Evolutionary conservation across 345 rosid genomes (phyloP).

Genomic region (Geranium rotundifolium): DNA sequence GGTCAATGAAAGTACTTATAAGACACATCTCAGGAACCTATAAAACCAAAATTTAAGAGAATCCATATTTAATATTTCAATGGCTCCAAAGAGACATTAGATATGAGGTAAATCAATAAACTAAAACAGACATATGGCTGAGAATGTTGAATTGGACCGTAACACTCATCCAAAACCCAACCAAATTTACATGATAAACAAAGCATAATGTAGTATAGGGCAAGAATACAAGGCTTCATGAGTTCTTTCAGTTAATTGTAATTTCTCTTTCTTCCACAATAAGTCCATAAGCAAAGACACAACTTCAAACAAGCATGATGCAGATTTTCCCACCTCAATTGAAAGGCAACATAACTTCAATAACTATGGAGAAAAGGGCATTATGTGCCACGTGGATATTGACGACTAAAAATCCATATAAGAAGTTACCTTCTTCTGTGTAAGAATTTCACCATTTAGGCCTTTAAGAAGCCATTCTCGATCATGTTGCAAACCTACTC

Average conservation of each 20-base stretch:
- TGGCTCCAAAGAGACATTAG: background rate
- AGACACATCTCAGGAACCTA: conserved; percentile 90
- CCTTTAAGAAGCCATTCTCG: conserved; percentile 84
- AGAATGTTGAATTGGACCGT: background rate
- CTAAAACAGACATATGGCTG: background rate
- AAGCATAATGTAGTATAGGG: background rate
- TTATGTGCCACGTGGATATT: background rate
- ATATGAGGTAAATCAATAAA: conserved; percentile 1
- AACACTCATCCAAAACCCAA: background rate
- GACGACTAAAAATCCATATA: background rate
- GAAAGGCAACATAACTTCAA: background rate
- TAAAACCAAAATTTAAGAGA: conserved; percentile 14
- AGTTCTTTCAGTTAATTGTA: background rate
- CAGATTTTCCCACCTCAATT: no score
- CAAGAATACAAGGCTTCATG: background rate
- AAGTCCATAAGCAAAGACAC: background rate
- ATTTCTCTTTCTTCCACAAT: background rate
- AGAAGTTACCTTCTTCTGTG: conserved; percentile 69
- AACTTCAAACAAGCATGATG: background rate
- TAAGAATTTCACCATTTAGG: conserved; percentile 65
- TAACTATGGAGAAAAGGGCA: background rate
- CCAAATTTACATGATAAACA: background rate
- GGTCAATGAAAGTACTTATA: conserved; percentile 57
- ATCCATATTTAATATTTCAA: conserved; percentile 2
- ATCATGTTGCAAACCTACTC: conserved; percentile 68